Evolutionary conservation across 331 rosid species (phyloP).

Genomic region (Malus hybrid): DNA sequence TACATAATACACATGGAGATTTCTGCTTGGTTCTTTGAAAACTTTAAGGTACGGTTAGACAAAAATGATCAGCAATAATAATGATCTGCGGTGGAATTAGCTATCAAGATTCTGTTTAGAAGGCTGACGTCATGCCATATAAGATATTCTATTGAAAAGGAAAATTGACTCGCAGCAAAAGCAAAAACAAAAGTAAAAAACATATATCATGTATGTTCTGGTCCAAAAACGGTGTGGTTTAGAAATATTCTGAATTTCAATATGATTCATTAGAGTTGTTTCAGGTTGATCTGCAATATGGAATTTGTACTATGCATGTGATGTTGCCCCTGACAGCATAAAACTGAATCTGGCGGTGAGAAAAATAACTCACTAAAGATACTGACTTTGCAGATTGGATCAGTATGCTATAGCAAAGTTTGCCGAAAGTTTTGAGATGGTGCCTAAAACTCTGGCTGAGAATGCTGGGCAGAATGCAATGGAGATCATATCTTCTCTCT

Average conservation of each 20-base stretch:
- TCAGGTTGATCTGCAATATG: not conserved
- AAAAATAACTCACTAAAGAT: not conserved
- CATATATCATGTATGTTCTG: not conserved
- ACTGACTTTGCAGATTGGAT: constrained; percentile 70
- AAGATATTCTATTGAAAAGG: not conserved
- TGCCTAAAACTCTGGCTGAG: constrained; percentile 86
- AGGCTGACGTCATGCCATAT: not conserved
- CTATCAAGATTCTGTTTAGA: not conserved
- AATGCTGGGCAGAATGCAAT: constrained; percentile 95
- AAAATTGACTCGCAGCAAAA: not conserved
- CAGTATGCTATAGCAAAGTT: constrained; percentile 94
- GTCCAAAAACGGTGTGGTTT: not conserved
- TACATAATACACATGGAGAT: not conserved
- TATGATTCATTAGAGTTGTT: not conserved
- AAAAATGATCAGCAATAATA: not conserved
- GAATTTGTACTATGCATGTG: not conserved
- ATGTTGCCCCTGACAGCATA: not conserved
- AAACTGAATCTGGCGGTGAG: not conserved
- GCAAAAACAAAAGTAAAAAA: not conserved
- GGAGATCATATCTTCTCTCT: constrained; percentile 89
- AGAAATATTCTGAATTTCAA: not conserved
- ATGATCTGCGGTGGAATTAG: not conserved
- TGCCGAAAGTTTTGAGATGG: constrained; percentile 93
- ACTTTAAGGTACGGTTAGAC: not conserved
- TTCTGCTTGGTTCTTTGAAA: not conserved